phyloP scores from a whole-genome alignment of 306 rosid genomes.

The Prinsepia uniflora region DNA sequence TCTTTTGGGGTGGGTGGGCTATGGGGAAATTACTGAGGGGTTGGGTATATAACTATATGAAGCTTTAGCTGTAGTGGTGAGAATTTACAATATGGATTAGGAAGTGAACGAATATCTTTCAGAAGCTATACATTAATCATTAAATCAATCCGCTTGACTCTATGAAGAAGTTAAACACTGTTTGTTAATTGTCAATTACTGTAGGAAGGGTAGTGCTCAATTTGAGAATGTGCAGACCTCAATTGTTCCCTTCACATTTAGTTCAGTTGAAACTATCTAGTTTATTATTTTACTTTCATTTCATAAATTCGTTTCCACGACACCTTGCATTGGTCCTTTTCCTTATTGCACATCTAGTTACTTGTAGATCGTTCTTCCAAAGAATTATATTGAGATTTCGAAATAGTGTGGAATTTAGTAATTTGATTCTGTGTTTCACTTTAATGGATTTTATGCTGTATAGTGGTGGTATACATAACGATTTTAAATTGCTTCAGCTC shows the following conservation, averaged over 20 bases:
- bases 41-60: background rate
- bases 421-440: background rate
- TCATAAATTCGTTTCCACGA: background rate
- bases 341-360: background rate
- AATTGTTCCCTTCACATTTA: background rate
- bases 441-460: background rate
- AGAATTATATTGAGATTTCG: background rate
- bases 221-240: background rate
- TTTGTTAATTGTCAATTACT: background rate
- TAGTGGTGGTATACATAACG: no score
- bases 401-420: background rate
- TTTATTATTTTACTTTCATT: background rate
- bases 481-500: background rate
- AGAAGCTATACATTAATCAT: no score
- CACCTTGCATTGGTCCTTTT: background rate
- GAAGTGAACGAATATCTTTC: background rate
- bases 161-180: no score
- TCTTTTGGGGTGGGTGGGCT: background rate
- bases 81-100: background rate
- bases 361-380: background rate
- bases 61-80: background rate
- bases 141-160: background rate
- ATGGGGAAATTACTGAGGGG: background rate
- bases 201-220: background rate
- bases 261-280: background rate